Percentiles rank a stretch among this genome's conserved stretches.
phyloP scores from a whole-genome alignment of 768 basidiomycete species.

The Collybia mongolica region DNA sequence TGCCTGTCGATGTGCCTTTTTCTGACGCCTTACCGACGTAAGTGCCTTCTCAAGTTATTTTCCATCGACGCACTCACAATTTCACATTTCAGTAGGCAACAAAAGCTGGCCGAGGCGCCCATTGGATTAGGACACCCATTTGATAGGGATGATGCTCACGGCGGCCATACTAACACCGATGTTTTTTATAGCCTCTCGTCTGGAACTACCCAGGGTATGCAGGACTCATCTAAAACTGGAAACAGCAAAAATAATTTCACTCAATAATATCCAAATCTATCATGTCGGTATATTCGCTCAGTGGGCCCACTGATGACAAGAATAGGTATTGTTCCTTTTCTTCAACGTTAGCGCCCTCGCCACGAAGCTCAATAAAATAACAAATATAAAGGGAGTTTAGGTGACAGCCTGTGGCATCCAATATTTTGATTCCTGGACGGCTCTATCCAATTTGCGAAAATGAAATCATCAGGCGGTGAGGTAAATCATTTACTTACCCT shows the following conservation, averaged over 20 bases:
- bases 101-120: slow-evolving; percentile 27
- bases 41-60: not conserved
- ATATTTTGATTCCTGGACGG: slow-evolving; percentile 25
- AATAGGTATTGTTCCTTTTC: slow-evolving; percentile 21
- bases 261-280: not conserved
- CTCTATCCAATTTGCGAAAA: slow-evolving; percentile 13
- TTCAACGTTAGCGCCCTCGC: slow-evolving; percentile 23
- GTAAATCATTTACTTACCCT: too few relatives aligned
- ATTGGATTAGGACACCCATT: slow-evolving; percentile 28
- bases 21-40: slow-evolving; percentile 28
- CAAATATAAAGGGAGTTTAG: not conserved
- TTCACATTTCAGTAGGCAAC: slow-evolving; percentile 20
- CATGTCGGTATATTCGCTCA: slow-evolving; percentile 5
- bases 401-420: slow-evolving; percentile 20
- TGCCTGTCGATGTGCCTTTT: slow-evolving; percentile 27
- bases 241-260: slow-evolving; percentile 19
- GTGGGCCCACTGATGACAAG: slow-evolving; percentile 24
- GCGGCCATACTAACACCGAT: slow-evolving; percentile 25
- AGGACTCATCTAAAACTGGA: slow-evolving; percentile 29
- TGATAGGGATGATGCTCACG: slow-evolving; percentile 27
- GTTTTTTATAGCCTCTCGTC: slow-evolving; percentile 26
- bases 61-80: not conserved
- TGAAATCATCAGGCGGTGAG: slow-evolving; percentile 17
- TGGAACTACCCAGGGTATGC: slow-evolving; percentile 15
- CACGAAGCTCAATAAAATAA: slow-evolving; percentile 17